phyloP scores from a whole-genome alignment of 805 yeast species.

The Lipomyces chichibuensis region DNA sequence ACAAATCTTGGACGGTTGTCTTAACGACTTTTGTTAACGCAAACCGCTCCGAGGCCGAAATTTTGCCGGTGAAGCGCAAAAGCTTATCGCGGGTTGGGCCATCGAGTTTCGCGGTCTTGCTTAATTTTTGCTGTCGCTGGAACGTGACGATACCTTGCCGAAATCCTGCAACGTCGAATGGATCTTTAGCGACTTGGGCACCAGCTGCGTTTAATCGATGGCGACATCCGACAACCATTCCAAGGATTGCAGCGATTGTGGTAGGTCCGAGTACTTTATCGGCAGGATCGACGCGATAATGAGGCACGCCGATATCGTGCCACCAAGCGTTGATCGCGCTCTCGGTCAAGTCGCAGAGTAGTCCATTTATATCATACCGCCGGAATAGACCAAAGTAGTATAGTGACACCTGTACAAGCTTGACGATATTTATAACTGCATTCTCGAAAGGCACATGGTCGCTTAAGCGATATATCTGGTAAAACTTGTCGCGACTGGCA shows the following conservation, averaged over 20 bases:
- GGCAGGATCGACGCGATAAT: slow-evolving; percentile 46
- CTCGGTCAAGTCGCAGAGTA: slow-evolving; percentile 77
- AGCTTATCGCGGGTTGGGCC: slow-evolving; percentile 56
- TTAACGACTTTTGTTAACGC: slow-evolving; percentile 69
- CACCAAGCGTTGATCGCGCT: slow-evolving; percentile 80
- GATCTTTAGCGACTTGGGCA: slow-evolving; percentile 76
- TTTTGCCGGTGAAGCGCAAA: slow-evolving; percentile 53
- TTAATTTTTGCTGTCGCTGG: slow-evolving; percentile 68
- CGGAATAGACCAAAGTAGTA: slow-evolving; percentile 76
- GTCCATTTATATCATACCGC: slow-evolving; percentile 76
- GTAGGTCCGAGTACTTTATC: slow-evolving; percentile 64
- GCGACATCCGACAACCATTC: slow-evolving; percentile 70
- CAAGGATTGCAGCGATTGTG: slow-evolving; percentile 77
- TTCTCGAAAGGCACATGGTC: slow-evolving; percentile 56
- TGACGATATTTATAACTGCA: slow-evolving; percentile 75
- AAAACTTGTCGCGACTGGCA: slow-evolving; percentile 79
- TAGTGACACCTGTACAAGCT: slow-evolving; percentile 71
- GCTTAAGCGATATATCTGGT: slow-evolving; percentile 66
- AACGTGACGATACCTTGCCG: slow-evolving; percentile 70
- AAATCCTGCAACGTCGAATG: slow-evolving; percentile 74
- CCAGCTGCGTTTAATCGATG: slow-evolving; percentile 59
- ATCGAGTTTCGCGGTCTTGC: slow-evolving; percentile 55
- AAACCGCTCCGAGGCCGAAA: slow-evolving; percentile 47
- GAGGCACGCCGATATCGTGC: slow-evolving; percentile 61
- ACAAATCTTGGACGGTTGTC: slow-evolving; percentile 69